phyloP scores from a whole-genome alignment of 164 flowering plant genomes.

The Buxus sempervirens region DNA sequence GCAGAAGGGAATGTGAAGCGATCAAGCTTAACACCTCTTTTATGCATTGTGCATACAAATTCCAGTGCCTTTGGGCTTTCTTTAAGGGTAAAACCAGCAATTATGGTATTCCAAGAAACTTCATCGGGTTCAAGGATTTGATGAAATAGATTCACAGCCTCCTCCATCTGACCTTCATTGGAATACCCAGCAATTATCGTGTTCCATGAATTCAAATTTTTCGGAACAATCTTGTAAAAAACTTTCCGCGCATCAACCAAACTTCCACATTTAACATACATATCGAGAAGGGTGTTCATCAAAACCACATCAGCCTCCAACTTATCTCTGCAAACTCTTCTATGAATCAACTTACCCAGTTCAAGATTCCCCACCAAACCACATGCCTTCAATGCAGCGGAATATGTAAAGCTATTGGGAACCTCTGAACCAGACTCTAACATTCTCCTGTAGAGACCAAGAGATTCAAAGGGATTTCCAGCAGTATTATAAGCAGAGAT shows the following conservation, averaged over 20 bases:
- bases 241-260: slow-evolving; percentile 23
- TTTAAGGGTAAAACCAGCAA: slow-evolving; percentile 17
- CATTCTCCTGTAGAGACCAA: slow-evolving; percentile 16
- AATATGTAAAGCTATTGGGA: slow-evolving; percentile 25
- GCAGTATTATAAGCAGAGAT: slow-evolving; percentile 17
- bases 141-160: slow-evolving; percentile 22
- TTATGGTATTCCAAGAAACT: slow-evolving; percentile 32
- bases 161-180: slow-evolving; percentile 22
- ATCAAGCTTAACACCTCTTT: slow-evolving; percentile 18
- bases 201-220: slow-evolving; percentile 26
- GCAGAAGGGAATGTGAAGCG: slow-evolving; percentile 29
- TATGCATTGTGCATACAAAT: slow-evolving; percentile 22
- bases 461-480: slow-evolving; percentile 19
- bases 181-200: slow-evolving; percentile 27
- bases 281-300: slow-evolving; percentile 27
- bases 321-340: slow-evolving; percentile 2
- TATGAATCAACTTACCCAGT: slow-evolving; percentile 24
- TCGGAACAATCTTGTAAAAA: slow-evolving; percentile 13
- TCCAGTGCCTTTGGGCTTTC: slow-evolving; percentile 14
- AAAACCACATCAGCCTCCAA: slow-evolving; percentile 23
- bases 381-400: slow-evolving; percentile 28
- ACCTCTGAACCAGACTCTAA: slow-evolving; percentile 10
- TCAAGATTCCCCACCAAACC: slow-evolving; percentile 18
- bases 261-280: slow-evolving; percentile 31
- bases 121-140: slow-evolving; percentile 23